A percentile compares a stretch with the other conserved stretches of the same genome.
Evolutionary conservation across 176 grass and related monocot genomes (phyloP).

Genomic region (Zoysia japonica): DNA sequence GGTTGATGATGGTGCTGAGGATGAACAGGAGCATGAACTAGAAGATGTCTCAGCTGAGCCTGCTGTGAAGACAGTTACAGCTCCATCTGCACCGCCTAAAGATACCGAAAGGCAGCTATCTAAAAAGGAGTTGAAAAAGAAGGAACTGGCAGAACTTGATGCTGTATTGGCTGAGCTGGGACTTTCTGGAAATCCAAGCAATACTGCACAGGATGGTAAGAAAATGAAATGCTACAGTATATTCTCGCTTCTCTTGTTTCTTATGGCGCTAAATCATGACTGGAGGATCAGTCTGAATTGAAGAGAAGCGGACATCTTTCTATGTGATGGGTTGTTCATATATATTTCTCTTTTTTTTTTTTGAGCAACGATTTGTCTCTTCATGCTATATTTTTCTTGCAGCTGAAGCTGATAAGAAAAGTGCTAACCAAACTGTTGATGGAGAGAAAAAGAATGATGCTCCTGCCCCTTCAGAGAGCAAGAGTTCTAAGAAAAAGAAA

Average conservation of each 20-base stretch:
- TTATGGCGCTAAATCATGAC: not conserved
- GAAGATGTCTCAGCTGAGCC: slow-evolving; percentile 42
- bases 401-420: slow-evolving; percentile 50
- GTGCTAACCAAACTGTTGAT: slow-evolving; percentile 52
- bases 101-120: slow-evolving; percentile 93
- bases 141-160: slow-evolving; percentile 95
- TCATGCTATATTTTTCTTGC: slow-evolving; percentile 21
- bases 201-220: slow-evolving; percentile 46
- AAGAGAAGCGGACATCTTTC: not conserved
- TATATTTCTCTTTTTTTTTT: not conserved
- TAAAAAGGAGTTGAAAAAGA: slow-evolving; percentile 99
- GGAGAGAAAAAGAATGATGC: slow-evolving; percentile 64
- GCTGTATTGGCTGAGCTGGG: slow-evolving; percentile 89
- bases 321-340: not conserved
- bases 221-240: slow-evolving; percentile 22
- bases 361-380: not conserved
- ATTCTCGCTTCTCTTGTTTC: not conserved
- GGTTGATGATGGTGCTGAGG: slow-evolving; percentile 71
- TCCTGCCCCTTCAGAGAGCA: slow-evolving; percentile 64
- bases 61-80: slow-evolving; percentile 44
- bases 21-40: slow-evolving; percentile 62
- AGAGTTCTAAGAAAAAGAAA: slow-evolving; percentile 90
- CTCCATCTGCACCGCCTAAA: slow-evolving; percentile 57
- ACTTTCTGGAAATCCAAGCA: slow-evolving; percentile 58
- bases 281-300: not conserved